Evolutionary conservation across 176 grass and related monocot genomes (phyloP).

Genomic region (maize (Zea mays)): Zm-B73-REFERENCE-NAM-5.0 NC_050097.1:192085501-192086000

Average conservation of each 20-base stretch:
- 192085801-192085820: too few species aligned
- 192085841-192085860: too few species aligned
- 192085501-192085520: not conserved
- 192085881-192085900: too few species aligned
- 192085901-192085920: too few species aligned
- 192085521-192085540: not conserved
- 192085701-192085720: not conserved
- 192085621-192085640: conserved; percentile 19
- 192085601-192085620: not conserved
- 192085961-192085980: too few species aligned
- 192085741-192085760: not conserved
- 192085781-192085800: too few species aligned
- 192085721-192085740: not conserved
- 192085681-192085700: conserved; percentile 31
- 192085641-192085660: not conserved
- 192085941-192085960: too few species aligned
- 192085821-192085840: too few species aligned
- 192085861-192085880: too few species aligned
- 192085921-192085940: too few species aligned
- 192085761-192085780: too few species aligned
- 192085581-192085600: not conserved
- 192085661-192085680: not conserved
- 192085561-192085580: conserved; percentile 6
- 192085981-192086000: too few species aligned
- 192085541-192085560: conserved; percentile 16